Conservation (phyloP, 2,329 filamentous ascomycete genomes). For the Eutypella sp. region DNA sequence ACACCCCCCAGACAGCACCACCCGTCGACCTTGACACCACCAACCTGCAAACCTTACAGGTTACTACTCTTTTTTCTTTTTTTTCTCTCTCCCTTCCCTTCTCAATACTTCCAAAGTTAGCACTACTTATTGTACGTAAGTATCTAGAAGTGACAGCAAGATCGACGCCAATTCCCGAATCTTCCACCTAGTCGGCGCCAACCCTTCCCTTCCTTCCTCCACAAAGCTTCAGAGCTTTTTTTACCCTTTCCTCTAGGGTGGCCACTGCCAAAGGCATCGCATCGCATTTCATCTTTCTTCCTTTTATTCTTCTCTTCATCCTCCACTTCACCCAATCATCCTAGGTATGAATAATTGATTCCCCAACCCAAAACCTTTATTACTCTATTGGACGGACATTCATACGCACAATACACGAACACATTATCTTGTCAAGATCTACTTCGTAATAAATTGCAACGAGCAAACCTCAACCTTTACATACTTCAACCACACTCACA, state of each 20-base stretch:
- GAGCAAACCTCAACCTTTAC: no score
- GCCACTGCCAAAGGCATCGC: neutral
- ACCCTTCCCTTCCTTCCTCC: no score
- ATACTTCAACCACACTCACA: slow-evolving; percentile 5
- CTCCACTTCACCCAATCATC: no score
- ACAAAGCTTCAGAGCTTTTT: neutral
- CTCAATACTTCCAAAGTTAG: neutral
- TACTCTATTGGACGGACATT: neutral
- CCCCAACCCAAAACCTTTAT: no score
- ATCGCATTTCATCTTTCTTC: neutral
- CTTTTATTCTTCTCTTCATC: neutral
- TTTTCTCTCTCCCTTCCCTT: neutral
- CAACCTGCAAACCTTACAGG: no score
- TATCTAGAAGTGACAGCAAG: neutral
- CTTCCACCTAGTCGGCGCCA: slow-evolving; percentile 8
- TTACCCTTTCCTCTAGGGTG: neutral
- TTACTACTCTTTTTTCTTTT: no score
- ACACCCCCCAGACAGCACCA: no score
- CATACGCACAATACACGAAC: neutral
- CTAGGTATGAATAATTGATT: no score
- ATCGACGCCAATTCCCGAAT: slow-evolving; percentile 6
- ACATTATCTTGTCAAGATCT: neutral
- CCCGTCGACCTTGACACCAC: no score
- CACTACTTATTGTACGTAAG: no score
- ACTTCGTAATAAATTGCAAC: neutral